These are phyloP conservation scores for Magnaporthiopsis incrustans DNA, from an alignment of 2,329 filamentous ascomycete species.

Conservation along the genomic window DNA sequence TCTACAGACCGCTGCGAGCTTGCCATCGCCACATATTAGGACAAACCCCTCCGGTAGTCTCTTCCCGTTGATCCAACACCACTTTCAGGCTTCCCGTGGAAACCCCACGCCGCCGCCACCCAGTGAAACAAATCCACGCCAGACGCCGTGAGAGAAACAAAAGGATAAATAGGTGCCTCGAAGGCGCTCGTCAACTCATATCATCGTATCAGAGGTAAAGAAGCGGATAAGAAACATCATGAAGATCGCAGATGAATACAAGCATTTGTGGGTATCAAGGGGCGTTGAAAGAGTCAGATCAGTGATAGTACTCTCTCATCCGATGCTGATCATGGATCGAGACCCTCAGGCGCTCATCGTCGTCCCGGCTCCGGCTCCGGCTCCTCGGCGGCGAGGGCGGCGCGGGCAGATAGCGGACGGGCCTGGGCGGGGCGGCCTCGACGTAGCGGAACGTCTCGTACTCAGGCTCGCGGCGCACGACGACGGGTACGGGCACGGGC, in stretches of 20 bases:
- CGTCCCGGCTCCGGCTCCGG: constrained; percentile 20
- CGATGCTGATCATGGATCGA: constrained; percentile 25
- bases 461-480: constrained; percentile 27
- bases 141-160: background rate
- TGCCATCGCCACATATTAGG: too few species aligned
- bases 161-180: too few species aligned
- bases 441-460: constrained; percentile 47
- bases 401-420: constrained; percentile 19
- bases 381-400: constrained; percentile 19
- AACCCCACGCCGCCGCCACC: too few species aligned
- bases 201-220: background rate
- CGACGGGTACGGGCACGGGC: constrained; percentile 32
- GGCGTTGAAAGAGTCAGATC: background rate
- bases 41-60: too few species aligned
- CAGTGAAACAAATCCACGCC: too few species aligned
- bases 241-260: background rate
- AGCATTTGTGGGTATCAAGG: background rate
- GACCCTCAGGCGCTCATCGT: constrained; percentile 23
- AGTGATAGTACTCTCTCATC: constrained; percentile 22
- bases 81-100: too few species aligned
- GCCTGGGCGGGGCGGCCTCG: constrained; percentile 34
- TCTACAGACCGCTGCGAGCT: too few species aligned
- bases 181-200: background rate
- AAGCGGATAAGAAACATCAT: background rate
- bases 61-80: too few species aligned